Evolutionary conservation across 352 stramenopile species (phyloP).

Genomic region (Pythium aquatile): DNA sequence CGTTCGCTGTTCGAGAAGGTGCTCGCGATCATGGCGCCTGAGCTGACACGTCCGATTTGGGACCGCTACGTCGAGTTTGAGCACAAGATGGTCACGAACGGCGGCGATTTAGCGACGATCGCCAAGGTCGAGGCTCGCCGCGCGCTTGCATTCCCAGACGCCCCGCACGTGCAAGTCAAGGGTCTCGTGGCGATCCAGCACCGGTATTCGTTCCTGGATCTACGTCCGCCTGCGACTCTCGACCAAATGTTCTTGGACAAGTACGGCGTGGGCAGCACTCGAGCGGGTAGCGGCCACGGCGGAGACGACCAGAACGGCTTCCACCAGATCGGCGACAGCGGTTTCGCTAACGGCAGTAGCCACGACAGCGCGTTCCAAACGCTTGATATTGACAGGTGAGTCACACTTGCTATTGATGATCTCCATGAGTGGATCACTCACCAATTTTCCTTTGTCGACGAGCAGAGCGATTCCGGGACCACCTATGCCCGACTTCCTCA

Average conservation of each 20-base stretch:
- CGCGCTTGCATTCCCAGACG: slow-evolving; percentile 74
- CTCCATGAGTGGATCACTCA: neutral
- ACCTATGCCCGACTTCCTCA: slow-evolving; percentile 81
- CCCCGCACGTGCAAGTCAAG: slow-evolving; percentile 78
- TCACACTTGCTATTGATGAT: neutral
- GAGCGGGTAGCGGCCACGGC: neutral
- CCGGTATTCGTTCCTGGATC: slow-evolving; percentile 80
- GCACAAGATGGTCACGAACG: slow-evolving; percentile 83
- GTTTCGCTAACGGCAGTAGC: neutral
- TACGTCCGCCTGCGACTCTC: slow-evolving; percentile 49
- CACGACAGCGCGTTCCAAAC: slow-evolving; percentile 3
- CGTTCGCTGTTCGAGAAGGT: slow-evolving; percentile 88
- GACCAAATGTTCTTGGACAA: slow-evolving; percentile 83
- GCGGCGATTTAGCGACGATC: slow-evolving; percentile 78
- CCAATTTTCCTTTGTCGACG: neutral
- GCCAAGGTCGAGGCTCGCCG: slow-evolving; percentile 80
- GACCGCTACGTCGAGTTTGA: slow-evolving; percentile 87
- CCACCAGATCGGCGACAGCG: slow-evolving; percentile 22
- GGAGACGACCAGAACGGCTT: slow-evolving; percentile 17
- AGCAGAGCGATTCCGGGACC: slow-evolving; percentile 67
- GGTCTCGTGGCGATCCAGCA: slow-evolving; percentile 74
- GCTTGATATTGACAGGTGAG: slow-evolving; percentile 14
- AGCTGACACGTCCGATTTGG: slow-evolving; percentile 82
- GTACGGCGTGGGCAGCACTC: slow-evolving; percentile 50
- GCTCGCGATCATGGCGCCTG: slow-evolving; percentile 78